Conservation (phyloP, 1,284 basidiomycete species). For the Ustilago loliicola region DNA sequence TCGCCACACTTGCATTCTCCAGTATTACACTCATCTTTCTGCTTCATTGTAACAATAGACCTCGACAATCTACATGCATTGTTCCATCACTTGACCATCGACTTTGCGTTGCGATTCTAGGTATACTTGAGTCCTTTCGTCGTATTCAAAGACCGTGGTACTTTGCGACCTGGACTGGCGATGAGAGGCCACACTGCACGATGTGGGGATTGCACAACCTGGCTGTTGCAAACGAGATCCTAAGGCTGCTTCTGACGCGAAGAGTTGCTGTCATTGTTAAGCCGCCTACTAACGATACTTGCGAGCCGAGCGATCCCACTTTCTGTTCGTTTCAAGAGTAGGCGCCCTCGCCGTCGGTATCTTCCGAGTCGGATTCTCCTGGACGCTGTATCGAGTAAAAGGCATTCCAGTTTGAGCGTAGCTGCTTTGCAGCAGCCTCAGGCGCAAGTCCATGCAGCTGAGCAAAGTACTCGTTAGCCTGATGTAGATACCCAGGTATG, state of each 20-base stretch:
- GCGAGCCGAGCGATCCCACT: neutral
- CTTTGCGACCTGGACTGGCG: no score
- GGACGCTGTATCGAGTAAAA: constrained; percentile 21
- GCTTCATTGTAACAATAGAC: constrained; percentile 3
- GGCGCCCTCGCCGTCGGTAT: constrained; percentile 1
- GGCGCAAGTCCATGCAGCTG: constrained; percentile 12
- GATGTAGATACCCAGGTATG: constrained; percentile 31
- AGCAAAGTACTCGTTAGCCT: constrained; percentile 44
- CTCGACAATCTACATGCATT: neutral
- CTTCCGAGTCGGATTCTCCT: constrained; percentile 11
- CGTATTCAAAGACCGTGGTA: no score
- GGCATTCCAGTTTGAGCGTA: constrained; percentile 32
- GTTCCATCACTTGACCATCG: neutral
- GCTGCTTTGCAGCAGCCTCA: constrained; percentile 29
- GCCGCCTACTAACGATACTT: no score
- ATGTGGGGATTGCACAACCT: no score
- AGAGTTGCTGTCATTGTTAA: no score
- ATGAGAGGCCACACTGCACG: no score
- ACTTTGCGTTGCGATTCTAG: neutral
- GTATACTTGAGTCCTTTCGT: neutral
- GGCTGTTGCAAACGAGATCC: no score
- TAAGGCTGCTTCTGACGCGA: no score
- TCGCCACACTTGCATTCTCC: neutral
- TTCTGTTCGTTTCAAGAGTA: neutral
- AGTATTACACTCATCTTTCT: neutral